Conservation (phyloP, 129 eudicot species). For the Artemisia annua region DNA sequence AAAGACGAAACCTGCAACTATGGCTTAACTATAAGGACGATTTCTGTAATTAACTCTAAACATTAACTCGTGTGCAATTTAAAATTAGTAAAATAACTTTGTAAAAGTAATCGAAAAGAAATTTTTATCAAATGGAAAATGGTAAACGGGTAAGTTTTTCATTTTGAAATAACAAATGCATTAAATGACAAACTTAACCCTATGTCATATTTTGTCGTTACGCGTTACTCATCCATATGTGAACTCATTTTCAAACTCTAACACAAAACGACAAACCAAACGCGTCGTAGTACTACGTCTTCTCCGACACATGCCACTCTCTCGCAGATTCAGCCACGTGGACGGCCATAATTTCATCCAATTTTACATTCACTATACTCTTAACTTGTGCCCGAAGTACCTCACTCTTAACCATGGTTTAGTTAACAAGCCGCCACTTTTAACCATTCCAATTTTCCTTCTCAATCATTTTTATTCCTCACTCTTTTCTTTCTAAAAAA, state of each 20-base stretch:
- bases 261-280: slow-evolving; percentile 46
- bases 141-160: too few relatives aligned
- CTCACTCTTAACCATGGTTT: slow-evolving; percentile 42
- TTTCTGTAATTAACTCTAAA: too few relatives aligned
- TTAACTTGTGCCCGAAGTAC: slow-evolving; percentile 47
- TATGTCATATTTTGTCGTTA: slow-evolving; percentile 21
- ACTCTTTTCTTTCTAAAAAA: neutral
- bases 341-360: slow-evolving; percentile 38
- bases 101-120: too few relatives aligned
- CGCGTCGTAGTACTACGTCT: slow-evolving; percentile 37
- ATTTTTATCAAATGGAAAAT: too few relatives aligned
- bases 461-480: slow-evolving; percentile 4
- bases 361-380: slow-evolving; percentile 13
- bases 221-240: slow-evolving; percentile 16
- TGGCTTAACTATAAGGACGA: too few relatives aligned
- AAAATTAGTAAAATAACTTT: too few relatives aligned
- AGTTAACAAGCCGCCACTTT: slow-evolving; percentile 35
- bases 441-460: slow-evolving; percentile 15
- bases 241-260: slow-evolving; percentile 41
- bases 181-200: neutral
- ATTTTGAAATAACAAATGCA: too few relatives aligned
- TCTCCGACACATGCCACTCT: slow-evolving; percentile 60
- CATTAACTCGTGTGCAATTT: too few relatives aligned
- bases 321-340: slow-evolving; percentile 47
- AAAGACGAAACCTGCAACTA: too few relatives aligned